A percentile compares a stretch with the other conserved stretches of the same genome.
Evolutionary conservation across 2,329 filamentous ascomycete genomes (phyloP).

Genomic region (Trichophyton schoenleinii): DNA sequence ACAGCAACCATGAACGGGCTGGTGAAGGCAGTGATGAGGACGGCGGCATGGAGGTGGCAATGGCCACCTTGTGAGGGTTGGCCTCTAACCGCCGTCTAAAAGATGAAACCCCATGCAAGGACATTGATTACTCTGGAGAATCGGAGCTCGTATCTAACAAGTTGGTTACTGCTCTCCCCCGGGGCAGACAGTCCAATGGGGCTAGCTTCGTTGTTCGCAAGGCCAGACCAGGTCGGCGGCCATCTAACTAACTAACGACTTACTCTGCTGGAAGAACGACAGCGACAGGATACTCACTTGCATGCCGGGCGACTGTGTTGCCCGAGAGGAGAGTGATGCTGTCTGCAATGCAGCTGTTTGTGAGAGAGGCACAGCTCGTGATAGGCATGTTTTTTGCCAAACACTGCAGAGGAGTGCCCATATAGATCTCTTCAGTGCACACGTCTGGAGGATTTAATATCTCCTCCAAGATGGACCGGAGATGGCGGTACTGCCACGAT

Average conservation of each 20-base stretch:
- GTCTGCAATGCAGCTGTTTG: background rate
- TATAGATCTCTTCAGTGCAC: background rate
- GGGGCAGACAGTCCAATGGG: no score
- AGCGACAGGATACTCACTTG: background rate
- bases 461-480: slow-evolving; percentile 12
- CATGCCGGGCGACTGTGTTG: background rate
- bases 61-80: background rate
- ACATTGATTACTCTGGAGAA: background rate
- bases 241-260: no score
- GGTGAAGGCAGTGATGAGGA: background rate
- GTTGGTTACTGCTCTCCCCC: no score
- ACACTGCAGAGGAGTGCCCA: background rate
- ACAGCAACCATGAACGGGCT: no score
- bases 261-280: no score
- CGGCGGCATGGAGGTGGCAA: background rate
- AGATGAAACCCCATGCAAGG: background rate
- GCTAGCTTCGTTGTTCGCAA: no score
- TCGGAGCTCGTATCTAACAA: background rate
- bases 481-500: slow-evolving; percentile 12
- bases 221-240: no score
- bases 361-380: background rate
- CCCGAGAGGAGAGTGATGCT: background rate
- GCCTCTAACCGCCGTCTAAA: background rate
- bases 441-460: slow-evolving; percentile 16
- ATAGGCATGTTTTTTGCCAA: background rate